Evolutionary conservation across 192 early-diverging fungal species (phyloP).

Genomic region (Borealophlyctis nickersoniae): DNA sequence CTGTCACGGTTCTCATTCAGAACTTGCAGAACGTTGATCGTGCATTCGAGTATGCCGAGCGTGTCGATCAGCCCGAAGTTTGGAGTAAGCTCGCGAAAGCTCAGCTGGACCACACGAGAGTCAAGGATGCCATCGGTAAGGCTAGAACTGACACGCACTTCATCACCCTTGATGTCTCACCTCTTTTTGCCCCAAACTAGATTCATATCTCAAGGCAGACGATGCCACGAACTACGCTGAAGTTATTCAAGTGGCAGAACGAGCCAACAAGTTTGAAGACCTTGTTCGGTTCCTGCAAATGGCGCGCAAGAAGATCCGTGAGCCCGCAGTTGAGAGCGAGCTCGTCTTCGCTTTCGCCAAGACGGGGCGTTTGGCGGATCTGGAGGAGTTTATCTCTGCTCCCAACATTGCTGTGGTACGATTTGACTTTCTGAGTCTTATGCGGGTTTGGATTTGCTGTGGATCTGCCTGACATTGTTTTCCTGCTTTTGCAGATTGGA

Average conservation of each 20-base stretch:
- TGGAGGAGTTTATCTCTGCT: conserved; percentile 89
- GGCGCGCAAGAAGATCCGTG: conserved; percentile 93
- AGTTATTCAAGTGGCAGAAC: conserved; percentile 76
- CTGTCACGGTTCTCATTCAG: conserved; percentile 88
- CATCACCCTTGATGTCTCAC: neutral
- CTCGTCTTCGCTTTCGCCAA: conserved; percentile 94
- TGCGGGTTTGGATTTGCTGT: neutral
- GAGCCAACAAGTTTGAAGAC: conserved; percentile 90
- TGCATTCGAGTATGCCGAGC: conserved; percentile 94
- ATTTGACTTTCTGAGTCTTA: no score
- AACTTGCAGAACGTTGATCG: conserved; percentile 92
- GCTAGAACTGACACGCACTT: conserved; percentile 3
- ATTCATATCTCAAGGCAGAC: conserved; percentile 95
- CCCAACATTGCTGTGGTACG: conserved; percentile 92
- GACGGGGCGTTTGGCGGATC: conserved; percentile 83
- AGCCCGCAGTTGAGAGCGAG: conserved; percentile 94
- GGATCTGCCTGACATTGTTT: neutral
- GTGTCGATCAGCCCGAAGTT: conserved; percentile 83
- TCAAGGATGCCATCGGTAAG: conserved; percentile 87
- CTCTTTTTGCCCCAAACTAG: conserved; percentile 23
- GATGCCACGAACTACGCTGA: conserved; percentile 86
- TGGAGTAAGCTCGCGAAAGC: conserved; percentile 96
- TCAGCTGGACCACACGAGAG: conserved; percentile 83
- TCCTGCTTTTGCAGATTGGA: conserved; percentile 44
- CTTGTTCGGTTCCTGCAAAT: conserved; percentile 91